Evolutionary conservation across 345 rosid genomes (phyloP).

Genomic region (Aquilaria sinensis): DNA sequence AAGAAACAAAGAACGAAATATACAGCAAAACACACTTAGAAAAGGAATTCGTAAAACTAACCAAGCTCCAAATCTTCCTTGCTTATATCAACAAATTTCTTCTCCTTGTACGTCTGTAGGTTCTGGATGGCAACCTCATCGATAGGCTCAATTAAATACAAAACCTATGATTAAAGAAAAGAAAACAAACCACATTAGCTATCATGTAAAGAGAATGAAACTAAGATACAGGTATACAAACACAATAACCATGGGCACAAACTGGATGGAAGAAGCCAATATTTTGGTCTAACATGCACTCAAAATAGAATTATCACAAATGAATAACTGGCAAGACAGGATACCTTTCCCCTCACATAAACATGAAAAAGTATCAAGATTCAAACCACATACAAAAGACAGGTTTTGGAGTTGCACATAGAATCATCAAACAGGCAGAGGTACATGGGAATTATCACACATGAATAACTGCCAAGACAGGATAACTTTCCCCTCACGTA

Average conservation of each 20-base stretch:
- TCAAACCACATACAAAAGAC: too few relatives aligned
- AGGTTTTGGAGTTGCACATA: too few relatives aligned
- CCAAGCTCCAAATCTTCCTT: slow-evolving; percentile 97
- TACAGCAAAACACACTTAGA: neutral
- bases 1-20: neutral
- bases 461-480: neutral
- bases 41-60: slow-evolving; percentile 21
- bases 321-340: neutral
- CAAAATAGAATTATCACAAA: neutral
- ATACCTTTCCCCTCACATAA: too few relatives aligned
- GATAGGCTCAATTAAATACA: slow-evolving; percentile 86
- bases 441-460: too few relatives aligned
- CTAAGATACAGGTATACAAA: neutral
- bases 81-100: slow-evolving; percentile 97
- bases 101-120: slow-evolving; percentile 92
- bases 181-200: slow-evolving; percentile 12
- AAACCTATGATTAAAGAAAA: slow-evolving; percentile 44
- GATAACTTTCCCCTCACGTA: too few relatives aligned
- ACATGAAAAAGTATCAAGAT: too few relatives aligned
- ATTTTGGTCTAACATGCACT: neutral
- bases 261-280: neutral
- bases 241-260: neutral
- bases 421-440: too few relatives aligned
- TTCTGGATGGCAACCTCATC: slow-evolving; percentile 99
- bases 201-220: neutral